phyloP scores from a whole-genome alignment of 192 early-diverging fungal genomes.

The Rhizophlyctis rosea region DNA sequence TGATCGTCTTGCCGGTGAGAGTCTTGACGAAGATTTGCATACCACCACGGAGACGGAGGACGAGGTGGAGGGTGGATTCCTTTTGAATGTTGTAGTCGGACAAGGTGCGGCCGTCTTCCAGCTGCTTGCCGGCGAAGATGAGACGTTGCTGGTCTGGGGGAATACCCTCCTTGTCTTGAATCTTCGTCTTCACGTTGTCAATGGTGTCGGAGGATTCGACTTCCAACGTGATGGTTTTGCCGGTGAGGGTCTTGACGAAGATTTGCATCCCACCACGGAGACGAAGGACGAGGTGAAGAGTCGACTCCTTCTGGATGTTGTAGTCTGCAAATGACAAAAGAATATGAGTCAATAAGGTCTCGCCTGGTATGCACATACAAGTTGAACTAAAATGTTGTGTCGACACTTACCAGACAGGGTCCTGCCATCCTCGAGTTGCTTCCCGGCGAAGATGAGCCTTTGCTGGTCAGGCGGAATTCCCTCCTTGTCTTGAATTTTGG shows the following conservation, averaged over 20 bases:
- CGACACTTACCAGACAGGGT: slow-evolving; percentile 45
- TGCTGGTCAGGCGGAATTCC: slow-evolving; percentile 77
- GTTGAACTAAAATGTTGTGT: background rate
- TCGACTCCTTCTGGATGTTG: slow-evolving; percentile 72
- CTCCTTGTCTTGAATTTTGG: slow-evolving; percentile 79
- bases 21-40: slow-evolving; percentile 77
- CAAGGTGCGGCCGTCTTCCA: slow-evolving; percentile 71
- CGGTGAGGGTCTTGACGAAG: slow-evolving; percentile 76
- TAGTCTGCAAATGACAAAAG: too few relatives aligned
- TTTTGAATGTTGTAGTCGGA: slow-evolving; percentile 76
- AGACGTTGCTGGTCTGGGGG: slow-evolving; percentile 76
- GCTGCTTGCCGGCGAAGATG: slow-evolving; percentile 77
- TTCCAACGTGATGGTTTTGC: slow-evolving; percentile 74
- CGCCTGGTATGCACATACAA: too few relatives aligned
- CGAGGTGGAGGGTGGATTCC: slow-evolving; percentile 67
- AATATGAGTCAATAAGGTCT: too few relatives aligned
- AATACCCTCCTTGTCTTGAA: slow-evolving; percentile 79
- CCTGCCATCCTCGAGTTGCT: slow-evolving; percentile 74
- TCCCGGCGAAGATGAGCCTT: slow-evolving; percentile 75
- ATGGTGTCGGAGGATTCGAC: slow-evolving; percentile 76
- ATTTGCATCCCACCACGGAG: slow-evolving; percentile 73
- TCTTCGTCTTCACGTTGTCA: slow-evolving; percentile 75
- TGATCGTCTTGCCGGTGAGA: slow-evolving; percentile 76
- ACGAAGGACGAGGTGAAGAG: slow-evolving; percentile 65
- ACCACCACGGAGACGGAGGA: slow-evolving; percentile 65